Evolutionary conservation across 140 eudicot genomes (phyloP).

Genomic region (Cichorium intybus): DNA sequence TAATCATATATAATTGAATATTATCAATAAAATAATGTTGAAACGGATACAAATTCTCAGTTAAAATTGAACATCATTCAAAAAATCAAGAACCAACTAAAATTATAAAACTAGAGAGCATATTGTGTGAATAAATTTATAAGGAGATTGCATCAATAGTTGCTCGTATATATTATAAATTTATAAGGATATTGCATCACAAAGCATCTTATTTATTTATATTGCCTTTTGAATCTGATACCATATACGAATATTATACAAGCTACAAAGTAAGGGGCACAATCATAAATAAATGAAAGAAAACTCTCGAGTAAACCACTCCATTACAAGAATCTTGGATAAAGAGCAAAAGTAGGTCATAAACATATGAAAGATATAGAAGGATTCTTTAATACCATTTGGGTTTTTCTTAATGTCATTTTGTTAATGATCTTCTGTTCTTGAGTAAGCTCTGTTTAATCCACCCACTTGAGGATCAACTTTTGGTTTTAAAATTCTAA

Average conservation of each 20-base stretch:
- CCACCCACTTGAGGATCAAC: slow-evolving; percentile 49
- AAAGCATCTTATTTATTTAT: not conserved
- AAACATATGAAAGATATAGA: not conserved
- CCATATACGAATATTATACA: not conserved
- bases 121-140: too few relatives aligned
- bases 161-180: slow-evolving; percentile 1
- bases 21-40: too few relatives aligned
- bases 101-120: too few relatives aligned
- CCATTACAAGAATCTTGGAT: not conserved
- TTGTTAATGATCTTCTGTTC: slow-evolving; percentile 39
- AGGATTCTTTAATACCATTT: too few relatives aligned
- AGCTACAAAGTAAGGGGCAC: not conserved
- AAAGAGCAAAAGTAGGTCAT: not conserved
- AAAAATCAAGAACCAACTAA: too few relatives aligned
- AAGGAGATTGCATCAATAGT: too few relatives aligned
- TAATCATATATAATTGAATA: too few relatives aligned
- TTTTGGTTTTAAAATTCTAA: slow-evolving; percentile 74
- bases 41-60: too few relatives aligned
- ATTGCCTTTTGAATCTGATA: slow-evolving; percentile 30
- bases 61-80: too few relatives aligned
- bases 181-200: slow-evolving; percentile 25
- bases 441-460: slow-evolving; percentile 36
- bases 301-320: not conserved
- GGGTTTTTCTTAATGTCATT: slow-evolving; percentile 35
- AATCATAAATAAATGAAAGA: not conserved